A percentile compares a stretch with the other conserved stretches of the same genome.
Evolutionary conservation across 148 eudicot genomes (phyloP).

Genomic region (Cornus florida): DNA sequence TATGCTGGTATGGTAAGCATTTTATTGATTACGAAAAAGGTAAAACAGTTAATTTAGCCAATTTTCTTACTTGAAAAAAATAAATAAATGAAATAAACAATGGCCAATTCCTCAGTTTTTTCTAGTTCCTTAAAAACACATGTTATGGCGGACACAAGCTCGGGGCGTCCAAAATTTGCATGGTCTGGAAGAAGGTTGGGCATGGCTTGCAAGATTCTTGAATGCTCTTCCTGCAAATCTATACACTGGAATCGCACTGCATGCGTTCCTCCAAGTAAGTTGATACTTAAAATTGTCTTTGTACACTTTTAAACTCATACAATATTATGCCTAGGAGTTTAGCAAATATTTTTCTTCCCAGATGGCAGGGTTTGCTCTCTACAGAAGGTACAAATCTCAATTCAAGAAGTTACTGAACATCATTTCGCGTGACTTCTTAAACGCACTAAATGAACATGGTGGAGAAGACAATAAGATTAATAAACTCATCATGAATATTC

Average conservation of each 20-base stretch:
- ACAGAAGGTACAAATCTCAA: constrained; percentile 64
- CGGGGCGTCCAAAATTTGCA: constrained; percentile 53
- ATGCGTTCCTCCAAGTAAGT: constrained; percentile 81
- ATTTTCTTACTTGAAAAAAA: background rate
- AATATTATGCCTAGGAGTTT: background rate
- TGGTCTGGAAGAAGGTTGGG: constrained; percentile 84
- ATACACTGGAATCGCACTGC: constrained; percentile 68
- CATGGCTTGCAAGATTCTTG: constrained; percentile 87
- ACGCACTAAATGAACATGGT: constrained; percentile 29
- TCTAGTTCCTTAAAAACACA: background rate
- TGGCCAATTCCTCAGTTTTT: background rate
- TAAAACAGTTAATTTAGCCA: background rate
- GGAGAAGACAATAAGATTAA: constrained; percentile 32
- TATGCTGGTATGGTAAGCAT: background rate
- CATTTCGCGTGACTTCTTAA: constrained; percentile 52
- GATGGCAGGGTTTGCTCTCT: constrained; percentile 86
- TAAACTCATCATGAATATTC: constrained; percentile 37
- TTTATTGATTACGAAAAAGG: background rate
- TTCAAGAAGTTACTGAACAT: constrained; percentile 60
- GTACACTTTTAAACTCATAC: background rate
- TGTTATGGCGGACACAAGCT: constrained; percentile 63
- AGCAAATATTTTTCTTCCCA: constrained; percentile 19
- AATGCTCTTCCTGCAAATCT: constrained; percentile 72
- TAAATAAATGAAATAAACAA: no score
- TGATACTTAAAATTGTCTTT: background rate